phyloP scores from a whole-genome alignment of 2,329 filamentous ascomycete species.

The Verticillium albo-atrum region DNA sequence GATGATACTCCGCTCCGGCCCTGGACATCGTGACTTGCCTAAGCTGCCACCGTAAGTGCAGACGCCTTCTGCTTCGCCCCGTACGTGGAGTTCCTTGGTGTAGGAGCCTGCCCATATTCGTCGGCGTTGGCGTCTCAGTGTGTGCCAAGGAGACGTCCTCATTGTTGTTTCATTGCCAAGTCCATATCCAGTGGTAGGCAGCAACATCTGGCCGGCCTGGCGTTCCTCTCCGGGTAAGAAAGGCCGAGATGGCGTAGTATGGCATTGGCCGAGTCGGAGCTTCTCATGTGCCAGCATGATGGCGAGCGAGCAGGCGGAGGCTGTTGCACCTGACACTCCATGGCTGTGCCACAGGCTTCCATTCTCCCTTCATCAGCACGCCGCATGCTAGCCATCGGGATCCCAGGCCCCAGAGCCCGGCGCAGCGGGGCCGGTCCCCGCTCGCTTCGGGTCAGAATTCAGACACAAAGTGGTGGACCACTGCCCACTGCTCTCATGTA shows the following conservation, averaged over 20 bases:
- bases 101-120: not conserved
- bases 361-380: not conserved
- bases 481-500: not conserved
- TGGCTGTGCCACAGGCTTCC: not conserved
- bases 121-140: not conserved
- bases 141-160: not conserved
- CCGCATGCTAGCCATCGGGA: not conserved
- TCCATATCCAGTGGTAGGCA: not conserved
- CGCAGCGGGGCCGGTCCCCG: not conserved
- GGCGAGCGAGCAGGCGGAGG: not conserved
- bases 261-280: not conserved
- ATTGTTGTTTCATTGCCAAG: not conserved
- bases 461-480: not conserved
- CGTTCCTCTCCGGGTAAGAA: not conserved
- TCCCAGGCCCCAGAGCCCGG: not conserved
- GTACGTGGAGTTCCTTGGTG: not conserved
- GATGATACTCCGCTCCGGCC: not conserved
- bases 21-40: not conserved
- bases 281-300: not conserved
- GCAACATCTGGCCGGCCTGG: not conserved
- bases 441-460: not conserved
- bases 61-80: not conserved
- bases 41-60: not conserved
- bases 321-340: not conserved
- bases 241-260: not conserved